Base-by-base conservation (phyloP, 2,329 filamentous ascomycete species). In the Cryphonectria carpinicola region DNA sequence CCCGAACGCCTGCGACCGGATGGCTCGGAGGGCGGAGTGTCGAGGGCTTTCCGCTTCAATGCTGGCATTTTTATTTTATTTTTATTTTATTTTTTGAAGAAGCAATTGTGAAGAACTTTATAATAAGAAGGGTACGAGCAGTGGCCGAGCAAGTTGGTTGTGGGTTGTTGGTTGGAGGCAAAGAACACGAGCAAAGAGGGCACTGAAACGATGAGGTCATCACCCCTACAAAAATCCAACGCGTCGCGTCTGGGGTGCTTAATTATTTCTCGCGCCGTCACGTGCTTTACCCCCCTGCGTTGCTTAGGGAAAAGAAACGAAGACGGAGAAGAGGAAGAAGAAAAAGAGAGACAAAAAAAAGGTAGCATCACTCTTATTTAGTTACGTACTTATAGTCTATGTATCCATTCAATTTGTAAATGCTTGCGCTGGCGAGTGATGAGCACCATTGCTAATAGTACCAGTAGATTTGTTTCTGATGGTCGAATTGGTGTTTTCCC, bases 1-100 rank as follows among this genome's bases (percentile, higher is more conserved):
- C 80, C 76, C 7, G 87, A 88, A 66, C 83, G 81, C n/a, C 84
- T 82, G 25, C 84, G 83, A 39, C 68, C 72, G 25, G 78, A 73
- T 32, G 75, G 54, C 67, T 72, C 67, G 69, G 79, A 49, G 46
- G 19, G 46, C n/a, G 46, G 76, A 32, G 76, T 75, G 19, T 77
- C 78, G 8, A 77, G 70, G 1, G 78, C 77, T 17, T 54, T 58
- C 52, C 65, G 62, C 35, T 69, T 71, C 35, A 52, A 43, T 22
- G 66, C 66, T n/a, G 70, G 66, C 70, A 71, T 71, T 2, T 43
- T 43, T 43, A 17, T 43, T 43, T 43, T 17, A 3, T n/a, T n/a
- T n/a, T 49, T 49, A 37, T 37, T 10, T 37, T 5, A 37, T 37
- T 46, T n/a, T 6, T 35, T n/a, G 4, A 1, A 22, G 19, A 11